Percentiles rank a stretch among this genome's conserved stretches.
Evolutionary conservation across 306 rosid genomes (phyloP).

Genomic region (Herpetospermum pedunculosum): DNA sequence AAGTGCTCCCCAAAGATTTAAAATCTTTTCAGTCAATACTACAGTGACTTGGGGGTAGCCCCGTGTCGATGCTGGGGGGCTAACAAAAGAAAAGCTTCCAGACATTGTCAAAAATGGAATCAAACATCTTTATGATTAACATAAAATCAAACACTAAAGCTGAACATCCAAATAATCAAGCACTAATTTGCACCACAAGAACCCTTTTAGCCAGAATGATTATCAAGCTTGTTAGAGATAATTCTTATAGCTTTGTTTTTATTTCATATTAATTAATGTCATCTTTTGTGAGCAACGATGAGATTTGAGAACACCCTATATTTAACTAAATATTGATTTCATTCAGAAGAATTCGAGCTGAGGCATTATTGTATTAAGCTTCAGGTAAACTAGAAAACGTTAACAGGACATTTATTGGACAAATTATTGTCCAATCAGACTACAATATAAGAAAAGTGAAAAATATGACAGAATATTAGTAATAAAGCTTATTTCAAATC

Average conservation of each 20-base stretch:
- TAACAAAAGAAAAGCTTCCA: background rate
- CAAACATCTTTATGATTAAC: background rate
- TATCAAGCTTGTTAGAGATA: background rate
- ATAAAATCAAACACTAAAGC: background rate
- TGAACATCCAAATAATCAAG: background rate
- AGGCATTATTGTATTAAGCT: background rate
- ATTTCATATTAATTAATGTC: background rate
- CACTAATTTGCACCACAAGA: background rate
- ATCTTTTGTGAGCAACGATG: background rate
- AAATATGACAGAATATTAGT: background rate
- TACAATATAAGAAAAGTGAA: background rate
- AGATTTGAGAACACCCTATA: background rate
- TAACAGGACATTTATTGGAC: background rate
- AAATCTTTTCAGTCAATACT: background rate
- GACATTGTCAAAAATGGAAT: background rate
- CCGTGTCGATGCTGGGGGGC: background rate
- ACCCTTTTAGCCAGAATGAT: background rate
- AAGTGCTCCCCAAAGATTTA: background rate
- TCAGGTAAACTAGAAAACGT: background rate
- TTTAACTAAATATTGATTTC: background rate
- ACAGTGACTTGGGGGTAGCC: background rate
- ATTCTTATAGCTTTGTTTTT: background rate
- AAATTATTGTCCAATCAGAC: background rate
- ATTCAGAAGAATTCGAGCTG: background rate
- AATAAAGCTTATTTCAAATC: constrained; percentile 1